Percentiles rank a stretch among this genome's conserved stretches.
phyloP scores from a whole-genome alignment of 2,329 filamentous ascomycete species.

The Sporothrix sp. region DNA sequence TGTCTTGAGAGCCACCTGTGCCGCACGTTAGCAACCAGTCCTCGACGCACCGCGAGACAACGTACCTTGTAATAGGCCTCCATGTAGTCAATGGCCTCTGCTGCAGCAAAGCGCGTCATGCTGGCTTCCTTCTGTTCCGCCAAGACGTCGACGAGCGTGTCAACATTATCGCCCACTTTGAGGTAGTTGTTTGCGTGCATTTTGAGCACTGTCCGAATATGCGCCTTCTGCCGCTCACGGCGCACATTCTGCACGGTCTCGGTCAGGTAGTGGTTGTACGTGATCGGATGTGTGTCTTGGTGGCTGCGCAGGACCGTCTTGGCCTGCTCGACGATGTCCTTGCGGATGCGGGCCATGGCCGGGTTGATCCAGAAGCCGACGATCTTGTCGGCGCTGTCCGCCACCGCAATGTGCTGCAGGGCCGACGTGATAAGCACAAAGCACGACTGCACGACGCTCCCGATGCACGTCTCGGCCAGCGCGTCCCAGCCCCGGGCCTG shows the following conservation, averaged over 20 bases:
- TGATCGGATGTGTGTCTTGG: constrained; percentile 29
- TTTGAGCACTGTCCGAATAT: background rate
- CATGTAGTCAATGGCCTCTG: constrained; percentile 31
- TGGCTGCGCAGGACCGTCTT: constrained; percentile 22
- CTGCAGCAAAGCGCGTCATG: constrained; percentile 29
- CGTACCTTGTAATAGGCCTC: constrained; percentile 39
- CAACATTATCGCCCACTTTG: too few species aligned
- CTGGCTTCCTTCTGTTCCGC: too few species aligned
- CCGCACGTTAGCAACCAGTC: too few species aligned
- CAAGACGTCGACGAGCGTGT: background rate
- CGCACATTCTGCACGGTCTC: constrained; percentile 26
- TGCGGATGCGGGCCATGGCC: constrained; percentile 18
- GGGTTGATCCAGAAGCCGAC: constrained; percentile 17
- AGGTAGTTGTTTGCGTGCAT: background rate
- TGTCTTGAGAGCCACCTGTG: constrained; percentile 20
- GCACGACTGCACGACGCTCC: constrained; percentile 18
- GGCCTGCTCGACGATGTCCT: constrained; percentile 19
- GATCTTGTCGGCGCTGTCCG: constrained; percentile 18
- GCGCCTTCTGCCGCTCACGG: background rate
- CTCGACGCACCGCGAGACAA: constrained; percentile 7
- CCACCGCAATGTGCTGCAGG: constrained; percentile 18
- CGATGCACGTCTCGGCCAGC: constrained; percentile 15
- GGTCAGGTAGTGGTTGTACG: constrained; percentile 30
- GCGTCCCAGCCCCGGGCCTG: constrained; percentile 26
- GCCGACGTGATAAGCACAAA: constrained; percentile 14